A percentile compares a stretch with the other conserved stretches of the same genome.
Evolutionary conservation across 1,284 basidiomycete species (phyloP).

Genomic region (Fomitiporia mediterranea): DNA sequence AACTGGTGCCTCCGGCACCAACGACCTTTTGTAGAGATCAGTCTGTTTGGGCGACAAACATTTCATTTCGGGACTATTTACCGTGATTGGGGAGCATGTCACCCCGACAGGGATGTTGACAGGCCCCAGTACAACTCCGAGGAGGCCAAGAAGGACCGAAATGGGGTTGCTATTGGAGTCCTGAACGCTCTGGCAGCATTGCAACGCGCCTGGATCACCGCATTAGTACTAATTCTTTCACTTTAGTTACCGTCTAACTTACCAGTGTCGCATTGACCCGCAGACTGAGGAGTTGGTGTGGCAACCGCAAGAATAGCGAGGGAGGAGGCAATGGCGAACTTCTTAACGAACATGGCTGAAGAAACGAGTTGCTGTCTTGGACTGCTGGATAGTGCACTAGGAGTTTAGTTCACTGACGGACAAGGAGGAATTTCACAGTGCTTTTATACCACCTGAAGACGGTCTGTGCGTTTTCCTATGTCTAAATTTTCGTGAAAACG

Average conservation of each 20-base stretch:
- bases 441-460: not conserved
- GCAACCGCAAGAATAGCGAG: constrained; percentile 16
- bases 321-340: constrained; percentile 13
- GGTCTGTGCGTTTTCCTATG: not conserved
- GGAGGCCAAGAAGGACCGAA: constrained; percentile 6
- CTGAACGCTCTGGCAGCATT: constrained; percentile 15
- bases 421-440: not conserved
- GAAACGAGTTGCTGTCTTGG: not conserved
- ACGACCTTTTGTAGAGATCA: constrained; percentile 5
- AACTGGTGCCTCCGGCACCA: constrained; percentile 18
- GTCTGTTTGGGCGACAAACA: not conserved
- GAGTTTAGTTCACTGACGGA: not conserved
- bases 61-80: not conserved
- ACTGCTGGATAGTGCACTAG: not conserved
- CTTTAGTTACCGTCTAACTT: not conserved
- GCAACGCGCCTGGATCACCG: constrained; percentile 1
- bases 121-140: constrained; percentile 12
- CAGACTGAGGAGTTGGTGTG: constrained; percentile 10
- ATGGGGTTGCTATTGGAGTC: not conserved
- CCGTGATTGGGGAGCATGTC: constrained; percentile 19
- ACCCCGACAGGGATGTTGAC: constrained; percentile 12
- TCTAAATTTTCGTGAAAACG: not conserved
- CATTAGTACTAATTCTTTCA: not conserved
- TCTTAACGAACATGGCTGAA: constrained; percentile 3
- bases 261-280: constrained; percentile 1